These are phyloP conservation scores for Suillus brevipes DNA, from an alignment of 768 basidiomycete species.

Conservation along the genomic window DNA sequence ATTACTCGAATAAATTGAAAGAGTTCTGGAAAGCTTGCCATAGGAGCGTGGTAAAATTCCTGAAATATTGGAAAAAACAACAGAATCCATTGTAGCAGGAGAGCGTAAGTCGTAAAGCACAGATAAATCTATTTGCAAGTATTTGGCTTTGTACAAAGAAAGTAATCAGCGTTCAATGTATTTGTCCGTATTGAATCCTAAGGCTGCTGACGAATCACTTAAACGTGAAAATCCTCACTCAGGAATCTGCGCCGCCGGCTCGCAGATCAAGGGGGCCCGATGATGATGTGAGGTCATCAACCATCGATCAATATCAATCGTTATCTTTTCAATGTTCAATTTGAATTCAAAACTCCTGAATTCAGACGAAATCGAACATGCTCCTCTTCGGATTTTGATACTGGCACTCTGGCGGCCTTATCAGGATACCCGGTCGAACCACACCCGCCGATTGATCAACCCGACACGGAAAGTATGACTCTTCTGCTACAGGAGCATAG, in stretches of 20 bases:
- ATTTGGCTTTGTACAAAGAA: background rate
- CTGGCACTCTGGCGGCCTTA: background rate
- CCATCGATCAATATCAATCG: background rate
- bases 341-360: background rate
- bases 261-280: background rate
- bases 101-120: too few species aligned
- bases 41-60: too few species aligned
- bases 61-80: too few species aligned
- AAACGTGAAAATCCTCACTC: too few species aligned
- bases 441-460: background rate
- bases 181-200: background rate
- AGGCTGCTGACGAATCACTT: background rate
- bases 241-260: too few species aligned
- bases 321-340: background rate
- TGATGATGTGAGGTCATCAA: background rate
- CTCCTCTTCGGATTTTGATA: background rate
- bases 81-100: too few species aligned
- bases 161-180: background rate
- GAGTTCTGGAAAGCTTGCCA: too few species aligned
- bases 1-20: too few species aligned
- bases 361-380: background rate
- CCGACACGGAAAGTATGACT: conserved; percentile 1
- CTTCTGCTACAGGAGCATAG: background rate
- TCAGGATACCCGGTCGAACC: background rate
- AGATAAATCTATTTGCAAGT: background rate